These are phyloP conservation scores for Coffea canephora DNA, from an alignment of 257 asterid species.

Conservation along the genomic window DNA sequence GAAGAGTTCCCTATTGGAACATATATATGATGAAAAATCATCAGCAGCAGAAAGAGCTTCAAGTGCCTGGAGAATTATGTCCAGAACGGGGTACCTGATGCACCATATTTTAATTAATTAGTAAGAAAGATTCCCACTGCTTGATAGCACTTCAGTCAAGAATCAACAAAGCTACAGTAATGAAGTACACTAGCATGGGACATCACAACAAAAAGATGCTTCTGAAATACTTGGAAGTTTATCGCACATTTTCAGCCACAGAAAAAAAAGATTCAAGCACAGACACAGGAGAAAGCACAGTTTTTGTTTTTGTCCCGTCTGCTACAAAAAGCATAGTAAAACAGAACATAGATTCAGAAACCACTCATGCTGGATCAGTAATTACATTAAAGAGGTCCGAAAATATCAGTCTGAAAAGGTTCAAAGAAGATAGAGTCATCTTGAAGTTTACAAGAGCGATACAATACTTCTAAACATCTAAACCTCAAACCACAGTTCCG, in stretches of 20 bases:
- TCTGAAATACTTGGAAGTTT: not conserved
- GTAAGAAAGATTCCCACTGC: conserved; percentile 17
- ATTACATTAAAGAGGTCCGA: not conserved
- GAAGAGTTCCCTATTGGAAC: conserved; percentile 52
- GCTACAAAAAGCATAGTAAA: not conserved
- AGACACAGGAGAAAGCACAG: not conserved
- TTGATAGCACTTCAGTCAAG: conserved; percentile 10
- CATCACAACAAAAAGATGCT: not conserved
- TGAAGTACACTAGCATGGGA: not conserved
- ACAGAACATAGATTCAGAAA: not conserved
- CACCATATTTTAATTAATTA: conserved; percentile 14
- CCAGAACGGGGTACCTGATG: conserved; percentile 65
- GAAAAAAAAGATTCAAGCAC: not conserved
- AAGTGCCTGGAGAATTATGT: conserved; percentile 68
- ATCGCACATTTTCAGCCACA: not conserved
- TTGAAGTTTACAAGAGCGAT: not conserved
- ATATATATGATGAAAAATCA: conserved; percentile 54
- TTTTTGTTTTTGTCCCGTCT: not conserved
- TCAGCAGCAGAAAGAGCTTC: conserved; percentile 76
- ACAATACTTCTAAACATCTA: conserved; percentile 1
- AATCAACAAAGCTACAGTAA: not conserved
- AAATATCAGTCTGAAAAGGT: not conserved
- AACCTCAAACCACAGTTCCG: not conserved
- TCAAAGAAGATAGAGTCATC: not conserved
- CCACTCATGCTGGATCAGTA: not conserved